These are phyloP conservation scores for Sanghuangporus weigelae DNA, from an alignment of 1,284 basidiomycete species.

Conservation along the genomic window DNA sequence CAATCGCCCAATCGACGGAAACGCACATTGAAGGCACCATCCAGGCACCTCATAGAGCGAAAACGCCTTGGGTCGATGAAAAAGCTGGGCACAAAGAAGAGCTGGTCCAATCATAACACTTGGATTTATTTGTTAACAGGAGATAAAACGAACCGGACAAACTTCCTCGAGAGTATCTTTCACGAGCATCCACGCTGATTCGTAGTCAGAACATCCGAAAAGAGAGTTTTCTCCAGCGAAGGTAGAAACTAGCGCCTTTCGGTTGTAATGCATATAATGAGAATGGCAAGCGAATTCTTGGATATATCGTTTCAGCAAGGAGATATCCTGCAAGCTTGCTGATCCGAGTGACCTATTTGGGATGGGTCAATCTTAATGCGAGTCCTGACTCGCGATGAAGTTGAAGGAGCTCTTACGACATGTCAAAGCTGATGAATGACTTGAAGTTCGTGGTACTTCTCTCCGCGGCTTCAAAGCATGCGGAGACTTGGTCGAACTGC, in stretches of 20 bases:
- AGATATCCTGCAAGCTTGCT: slow-evolving; percentile 43
- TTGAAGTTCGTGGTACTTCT: slow-evolving; percentile 62
- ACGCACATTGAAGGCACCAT: slow-evolving; percentile 58
- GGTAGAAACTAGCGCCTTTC: slow-evolving; percentile 64
- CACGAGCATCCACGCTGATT: slow-evolving; percentile 45
- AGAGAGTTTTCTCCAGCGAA: slow-evolving; percentile 73
- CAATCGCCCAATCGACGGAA: not conserved
- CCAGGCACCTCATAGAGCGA: slow-evolving; percentile 29
- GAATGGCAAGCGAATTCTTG: slow-evolving; percentile 50
- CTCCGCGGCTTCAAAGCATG: slow-evolving; percentile 26
- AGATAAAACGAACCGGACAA: slow-evolving; percentile 6
- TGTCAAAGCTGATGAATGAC: slow-evolving; percentile 77
- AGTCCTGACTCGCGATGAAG: slow-evolving; percentile 21
- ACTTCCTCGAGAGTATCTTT: slow-evolving; percentile 2
- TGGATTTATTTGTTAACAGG: slow-evolving; percentile 13
- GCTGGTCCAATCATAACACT: not conserved
- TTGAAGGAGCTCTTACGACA: slow-evolving; percentile 43
- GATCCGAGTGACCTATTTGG: slow-evolving; percentile 44
- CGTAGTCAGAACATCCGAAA: slow-evolving; percentile 53
- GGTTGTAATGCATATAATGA: slow-evolving; percentile 44
- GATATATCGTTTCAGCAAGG: slow-evolving; percentile 52
- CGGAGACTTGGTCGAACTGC: slow-evolving; percentile 55
- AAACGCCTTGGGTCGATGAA: slow-evolving; percentile 54
- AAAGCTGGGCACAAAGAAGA: slow-evolving; percentile 63
- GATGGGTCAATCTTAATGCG: not conserved